Base-by-base conservation (phyloP, 2,329 filamentous ascomycete genomes). In the Leptosphaerulina australis region DNA sequence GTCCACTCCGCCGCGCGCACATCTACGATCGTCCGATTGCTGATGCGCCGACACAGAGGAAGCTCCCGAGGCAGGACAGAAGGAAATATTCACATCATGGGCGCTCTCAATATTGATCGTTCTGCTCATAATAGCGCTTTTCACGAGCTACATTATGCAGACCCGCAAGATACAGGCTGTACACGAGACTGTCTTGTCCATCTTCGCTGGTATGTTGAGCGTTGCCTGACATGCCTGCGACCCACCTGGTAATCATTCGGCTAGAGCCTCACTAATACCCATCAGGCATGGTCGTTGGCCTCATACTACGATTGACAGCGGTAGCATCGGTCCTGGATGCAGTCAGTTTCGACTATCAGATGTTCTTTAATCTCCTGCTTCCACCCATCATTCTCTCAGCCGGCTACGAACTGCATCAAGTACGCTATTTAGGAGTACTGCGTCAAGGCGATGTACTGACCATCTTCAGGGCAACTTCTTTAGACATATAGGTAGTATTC, bases 301-400 rank as follows among this genome's bases (percentile, higher is more conserved):
- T 99, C 64, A 83, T 96, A 52, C 85, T 99, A 50, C 85, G 94
- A 67, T 78, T 97, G 56, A 90, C 86, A 33, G 87, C 88, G 43
- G 87, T 88, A 59, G 87, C 90, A 56, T 90, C 88, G 56, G 91
- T 99, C 64, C 88, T 92, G 72, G 89, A 90, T 70, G 86, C 90
- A 58, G 91, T 99, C 68, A 96, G 88, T 74, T 99, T 99, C 80
- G 89, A 97, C 78, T 97, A 97, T 73, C 92, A 97, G 71, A 96
- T 97, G 80, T 99, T 99, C 81, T 99, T 99, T 81, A 99, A 99
- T 74, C 84, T 99, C 35, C 84, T 99, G 10, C 88, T 99, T n/a
- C 94, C 94, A 28, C 94, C 94, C 48, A 99, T 99, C 70, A 99
- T 99, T 71, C 82, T 99, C 21, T 93, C 92, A 12, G 97, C 93